Base-by-base conservation (phyloP, 2,329 filamentous ascomycete genomes). In the Ciborinia camelliae region DNA sequence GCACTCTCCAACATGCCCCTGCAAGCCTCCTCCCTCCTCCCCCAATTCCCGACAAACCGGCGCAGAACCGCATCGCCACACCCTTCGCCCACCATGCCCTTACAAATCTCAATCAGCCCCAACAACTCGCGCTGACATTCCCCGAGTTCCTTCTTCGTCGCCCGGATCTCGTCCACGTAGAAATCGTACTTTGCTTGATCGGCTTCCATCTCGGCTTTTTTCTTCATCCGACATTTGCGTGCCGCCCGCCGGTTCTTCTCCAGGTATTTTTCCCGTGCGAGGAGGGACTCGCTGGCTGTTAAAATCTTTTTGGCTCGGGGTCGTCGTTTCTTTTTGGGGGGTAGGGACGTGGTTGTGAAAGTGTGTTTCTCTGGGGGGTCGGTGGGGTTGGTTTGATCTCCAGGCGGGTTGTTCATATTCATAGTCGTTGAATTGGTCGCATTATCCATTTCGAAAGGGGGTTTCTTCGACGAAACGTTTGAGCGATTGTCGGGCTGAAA, bases 141-240 rank as follows among this genome's bases (percentile, higher is more conserved):
- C 20, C 14, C 41, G 6, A 58, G 9, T 41, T 58, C 28, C 2
- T 2, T 20, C 12, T 47, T 58, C 7, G 41, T 47, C 20, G 28
- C 41, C 8, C 43, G n/a, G 1, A 58, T 23, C 30, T 47, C 28
- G 6, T 7, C 12, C 8, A 32, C 28, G 18, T 45, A 58, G 28
- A 4, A 30, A 9, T 58, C 20, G 3, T 45, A 58, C 18, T 20
- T 45, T 8, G 41, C 55, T 7, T 58, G 41, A 47, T 58, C 55
- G 7, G 26, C 20, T 8, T 4, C 41, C 41, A 58, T 47, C 20
- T 58, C 55, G 8, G 41, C 55, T 20, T 58, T 58, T 23, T 58
- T 58, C 41, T 58, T 58, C 15, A 58, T 43, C n/a, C 55, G 55
- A 35, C 55, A 58, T 45, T 58, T 58, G 5, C 41, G 41, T 18